A percentile compares a stretch with the other conserved stretches of the same genome.
Conservation (phyloP, 2,329 filamentous ascomycete species). For the Cyclaneusma minus region DNA sequence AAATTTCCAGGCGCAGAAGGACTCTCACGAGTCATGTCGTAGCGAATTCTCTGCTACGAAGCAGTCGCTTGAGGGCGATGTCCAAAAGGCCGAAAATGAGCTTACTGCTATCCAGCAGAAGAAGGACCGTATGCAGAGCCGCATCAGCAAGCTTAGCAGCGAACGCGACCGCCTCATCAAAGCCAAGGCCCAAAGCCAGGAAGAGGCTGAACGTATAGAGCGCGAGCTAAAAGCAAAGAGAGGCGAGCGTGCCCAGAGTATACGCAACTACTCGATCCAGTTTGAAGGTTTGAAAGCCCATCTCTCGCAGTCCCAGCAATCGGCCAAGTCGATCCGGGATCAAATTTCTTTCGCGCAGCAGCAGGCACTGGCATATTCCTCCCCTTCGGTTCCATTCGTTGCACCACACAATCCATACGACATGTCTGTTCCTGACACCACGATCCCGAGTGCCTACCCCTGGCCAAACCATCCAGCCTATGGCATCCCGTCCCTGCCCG, state of each 20-base stretch:
- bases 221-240: constrained; percentile 14
- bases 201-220: constrained; percentile 19
- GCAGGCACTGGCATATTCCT: too few species aligned
- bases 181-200: constrained; percentile 41
- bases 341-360: too few species aligned
- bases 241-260: constrained; percentile 12
- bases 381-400: too few species aligned
- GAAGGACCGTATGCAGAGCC: constrained; percentile 55
- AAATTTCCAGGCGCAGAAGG: constrained; percentile 31
- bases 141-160: constrained; percentile 57
- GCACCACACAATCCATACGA: too few species aligned
- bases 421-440: too few species aligned
- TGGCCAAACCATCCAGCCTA: too few species aligned
- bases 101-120: constrained; percentile 48
- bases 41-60: constrained; percentile 46
- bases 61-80: constrained; percentile 42
- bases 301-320: too few species aligned
- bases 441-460: too few species aligned
- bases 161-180: constrained; percentile 57
- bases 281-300: too few species aligned
- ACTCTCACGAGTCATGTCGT: constrained; percentile 25
- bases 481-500: background rate
- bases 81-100: constrained; percentile 48
- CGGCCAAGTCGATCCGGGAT: too few species aligned
- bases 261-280: too few species aligned